Evolutionary conservation across 2,329 filamentous ascomycete genomes (phyloP), one percentile per base, ranked within the genome.

Genomic region (Cylindrodendrum hubeiense): DNA sequence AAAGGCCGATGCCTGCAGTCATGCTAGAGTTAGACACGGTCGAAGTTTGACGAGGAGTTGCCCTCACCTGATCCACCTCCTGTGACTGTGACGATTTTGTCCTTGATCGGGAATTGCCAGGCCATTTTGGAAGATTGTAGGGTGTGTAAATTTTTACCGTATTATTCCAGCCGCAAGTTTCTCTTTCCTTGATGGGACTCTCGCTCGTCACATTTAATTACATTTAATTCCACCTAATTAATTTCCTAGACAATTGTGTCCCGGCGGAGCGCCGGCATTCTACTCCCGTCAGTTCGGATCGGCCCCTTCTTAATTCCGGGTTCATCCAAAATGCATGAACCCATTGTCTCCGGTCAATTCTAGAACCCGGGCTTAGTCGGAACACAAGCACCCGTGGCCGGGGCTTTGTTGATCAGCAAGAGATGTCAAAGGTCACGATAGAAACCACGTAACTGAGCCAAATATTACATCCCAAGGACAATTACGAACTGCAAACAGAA

Each of bases 1-100:
- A 37, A 17, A 65, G 37, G 1, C 62, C 62, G 13, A 65, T 65
- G 4, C 62, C 62, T 65, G 28, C 26, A 0, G 24, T 8, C 2
- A 7, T 21, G 10, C 28, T n/a, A n/a, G 7, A 3, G 37, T 39
- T 17, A 39, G 37, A 8, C 37, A 5, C 15, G 3, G n/a, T 15
- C 15, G 15, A 8, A 19, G 37, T 4, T n/a, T 17, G 3, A 8
- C 7, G 3, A n/a, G 37, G 37, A 8, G 15, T n/a, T 39, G 37
- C n/a, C 7, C 22, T 21, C 41, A 56, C 62, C 62, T 33, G 62
- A 65, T 30, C 49, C 62, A 6, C 62, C 60, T 21, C 60, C 60
- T 1, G 60, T 63, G 3, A 63, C 39, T 10, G 51, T 47, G 3
- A 58, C 44, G 24, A 63, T 58, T 37, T 58, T 63, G 30, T 52